Evolutionary conservation across 306 rosid genomes (phyloP).

Genomic region (Boehmeria nivea): DNA sequence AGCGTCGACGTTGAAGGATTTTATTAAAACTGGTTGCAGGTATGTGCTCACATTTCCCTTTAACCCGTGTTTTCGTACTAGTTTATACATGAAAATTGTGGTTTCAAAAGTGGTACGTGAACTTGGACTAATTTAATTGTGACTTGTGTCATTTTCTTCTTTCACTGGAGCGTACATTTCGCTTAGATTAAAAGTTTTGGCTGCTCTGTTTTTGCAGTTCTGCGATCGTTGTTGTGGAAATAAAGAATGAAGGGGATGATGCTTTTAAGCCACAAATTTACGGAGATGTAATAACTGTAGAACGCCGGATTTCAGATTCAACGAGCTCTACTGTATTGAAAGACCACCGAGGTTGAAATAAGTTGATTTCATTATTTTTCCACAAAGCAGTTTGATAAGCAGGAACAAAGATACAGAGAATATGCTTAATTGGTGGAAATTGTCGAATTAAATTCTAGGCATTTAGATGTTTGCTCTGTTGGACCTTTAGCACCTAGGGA

Average conservation of each 20-base stretch:
- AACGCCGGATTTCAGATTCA: constrained; percentile 68
- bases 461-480: background rate
- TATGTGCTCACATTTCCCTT: constrained; percentile 18
- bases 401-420: background rate
- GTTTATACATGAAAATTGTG: background rate
- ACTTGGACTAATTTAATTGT: background rate
- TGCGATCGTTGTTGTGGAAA: constrained; percentile 67
- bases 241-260: constrained; percentile 80
- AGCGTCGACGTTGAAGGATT: constrained; percentile 68
- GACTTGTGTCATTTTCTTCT: background rate
- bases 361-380: background rate
- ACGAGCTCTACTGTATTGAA: constrained; percentile 50
- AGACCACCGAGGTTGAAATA: constrained; percentile 57
- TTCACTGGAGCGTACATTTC: background rate
- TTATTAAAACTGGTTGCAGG: constrained; percentile 84
- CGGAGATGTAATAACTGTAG: constrained; percentile 60
- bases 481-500: no score
- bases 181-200: no score
- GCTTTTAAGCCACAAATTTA: constrained; percentile 76
- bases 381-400: constrained; percentile 15
- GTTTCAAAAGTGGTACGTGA: no score
- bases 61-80: background rate
- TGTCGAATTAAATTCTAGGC: background rate
- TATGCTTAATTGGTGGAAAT: background rate
- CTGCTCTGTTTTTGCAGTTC: constrained; percentile 41